Evolutionary conservation across 306 rosid species (phyloP).

Genomic region (Purshia tridentata): DNA sequence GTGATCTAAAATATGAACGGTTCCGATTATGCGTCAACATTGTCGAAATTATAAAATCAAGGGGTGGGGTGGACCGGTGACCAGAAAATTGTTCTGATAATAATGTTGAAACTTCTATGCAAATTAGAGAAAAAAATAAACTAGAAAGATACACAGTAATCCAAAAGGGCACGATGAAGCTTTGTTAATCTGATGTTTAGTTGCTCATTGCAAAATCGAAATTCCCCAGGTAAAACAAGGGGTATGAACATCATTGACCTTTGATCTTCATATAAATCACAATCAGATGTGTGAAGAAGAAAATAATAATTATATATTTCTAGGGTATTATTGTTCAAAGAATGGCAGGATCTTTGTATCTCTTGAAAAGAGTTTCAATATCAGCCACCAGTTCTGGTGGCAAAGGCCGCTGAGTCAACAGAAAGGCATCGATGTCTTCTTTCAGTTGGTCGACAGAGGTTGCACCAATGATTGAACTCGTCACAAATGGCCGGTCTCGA

Average conservation of each 20-base stretch:
- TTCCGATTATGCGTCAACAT: too few relatives aligned
- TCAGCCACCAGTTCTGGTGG: slow-evolving; percentile 58
- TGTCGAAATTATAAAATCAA: too few relatives aligned
- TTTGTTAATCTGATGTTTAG: neutral
- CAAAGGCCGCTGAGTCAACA: slow-evolving; percentile 61
- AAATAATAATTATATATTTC: neutral
- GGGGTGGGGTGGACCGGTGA: too few relatives aligned
- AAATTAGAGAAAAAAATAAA: neutral
- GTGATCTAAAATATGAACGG: too few relatives aligned
- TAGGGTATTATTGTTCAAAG: slow-evolving; percentile 27
- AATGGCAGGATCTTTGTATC: slow-evolving; percentile 75
- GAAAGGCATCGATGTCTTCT: slow-evolving; percentile 76
- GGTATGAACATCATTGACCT: neutral
- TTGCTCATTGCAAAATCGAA: neutral
- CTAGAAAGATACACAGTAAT: neutral
- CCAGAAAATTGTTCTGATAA: too few relatives aligned
- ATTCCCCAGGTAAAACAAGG: neutral
- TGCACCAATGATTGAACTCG: slow-evolving; percentile 89
- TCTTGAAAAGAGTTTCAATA: slow-evolving; percentile 64
- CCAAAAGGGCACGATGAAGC: neutral
- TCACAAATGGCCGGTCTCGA: slow-evolving; percentile 82
- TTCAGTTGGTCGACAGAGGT: slow-evolving; percentile 77
- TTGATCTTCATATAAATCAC: neutral
- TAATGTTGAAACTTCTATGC: neutral
- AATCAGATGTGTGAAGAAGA: neutral